phyloP scores from a whole-genome alignment of 106 monocot species.

The Amphibolis antarctica region DNA sequence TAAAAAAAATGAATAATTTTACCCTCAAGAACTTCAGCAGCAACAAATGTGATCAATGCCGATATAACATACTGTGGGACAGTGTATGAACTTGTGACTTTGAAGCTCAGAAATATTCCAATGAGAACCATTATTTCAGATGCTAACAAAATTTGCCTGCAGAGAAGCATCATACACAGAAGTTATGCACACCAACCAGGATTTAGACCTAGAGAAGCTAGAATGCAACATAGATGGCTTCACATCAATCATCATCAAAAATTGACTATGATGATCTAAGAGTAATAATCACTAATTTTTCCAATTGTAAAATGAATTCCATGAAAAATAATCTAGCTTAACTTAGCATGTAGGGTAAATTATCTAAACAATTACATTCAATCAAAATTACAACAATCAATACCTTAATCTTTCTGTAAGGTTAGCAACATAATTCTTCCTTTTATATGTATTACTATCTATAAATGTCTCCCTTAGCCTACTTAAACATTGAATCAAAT shows the following conservation, averaged over 20 bases:
- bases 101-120: conserved; percentile 74
- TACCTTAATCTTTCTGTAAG: no score
- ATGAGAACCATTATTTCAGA: conserved; percentile 65
- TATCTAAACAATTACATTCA: no score
- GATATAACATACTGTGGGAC: conserved; percentile 73
- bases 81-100: conserved; percentile 43
- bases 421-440: no score
- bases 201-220: neutral
- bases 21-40: conserved; percentile 99
- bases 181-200: neutral
- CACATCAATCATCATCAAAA: neutral
- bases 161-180: conserved; percentile 4
- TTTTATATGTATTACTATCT: no score
- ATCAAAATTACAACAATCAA: no score
- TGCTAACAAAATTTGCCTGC: conserved; percentile 78
- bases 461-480: no score
- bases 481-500: no score
- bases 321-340: neutral
- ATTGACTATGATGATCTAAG: no score
- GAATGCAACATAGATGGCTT: neutral
- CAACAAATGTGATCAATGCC: conserved; percentile 83
- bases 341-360: no score
- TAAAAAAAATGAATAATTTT: conserved; percentile 2
- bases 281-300: no score
- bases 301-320: neutral